Percentiles rank a stretch among this genome's conserved stretches.
Evolutionary conservation across 305 asterid genomes (phyloP).

Genomic region (Fraxinus ornus): DNA sequence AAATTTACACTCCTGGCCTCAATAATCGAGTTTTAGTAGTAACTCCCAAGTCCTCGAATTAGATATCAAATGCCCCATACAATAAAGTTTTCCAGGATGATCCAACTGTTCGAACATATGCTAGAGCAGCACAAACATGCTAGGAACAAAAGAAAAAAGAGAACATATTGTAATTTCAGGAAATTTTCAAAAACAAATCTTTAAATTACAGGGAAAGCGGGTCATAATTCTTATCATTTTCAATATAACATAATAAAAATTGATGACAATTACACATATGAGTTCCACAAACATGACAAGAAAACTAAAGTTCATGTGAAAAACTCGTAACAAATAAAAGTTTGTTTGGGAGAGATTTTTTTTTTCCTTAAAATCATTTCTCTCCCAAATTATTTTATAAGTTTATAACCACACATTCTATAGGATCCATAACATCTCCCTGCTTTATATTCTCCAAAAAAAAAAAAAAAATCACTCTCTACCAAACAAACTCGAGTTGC

Average conservation of each 20-base stretch:
- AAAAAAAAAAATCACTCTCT: no score
- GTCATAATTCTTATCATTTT: no score
- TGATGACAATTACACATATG: no score
- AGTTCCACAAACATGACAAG: constrained; percentile 10
- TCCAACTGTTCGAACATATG: background rate
- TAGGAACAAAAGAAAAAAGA: background rate
- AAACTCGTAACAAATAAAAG: background rate
- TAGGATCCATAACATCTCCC: background rate
- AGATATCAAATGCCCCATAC: background rate
- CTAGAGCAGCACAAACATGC: background rate
- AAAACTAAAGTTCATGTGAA: background rate
- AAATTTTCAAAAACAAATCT: no score
- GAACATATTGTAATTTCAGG: no score
- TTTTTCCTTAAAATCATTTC: no score
- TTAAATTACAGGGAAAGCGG: no score
- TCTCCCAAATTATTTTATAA: no score
- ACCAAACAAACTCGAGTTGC: background rate
- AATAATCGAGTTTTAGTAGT: background rate
- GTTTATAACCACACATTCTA: no score
- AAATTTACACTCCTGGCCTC: background rate
- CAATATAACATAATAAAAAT: no score
- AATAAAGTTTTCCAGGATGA: background rate
- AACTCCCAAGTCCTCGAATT: background rate
- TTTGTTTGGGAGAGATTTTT: no score
- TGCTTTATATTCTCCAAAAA: background rate